Conservation (phyloP, 192 early-diverging fungal genomes). For the Coemansia sp. region DNA sequence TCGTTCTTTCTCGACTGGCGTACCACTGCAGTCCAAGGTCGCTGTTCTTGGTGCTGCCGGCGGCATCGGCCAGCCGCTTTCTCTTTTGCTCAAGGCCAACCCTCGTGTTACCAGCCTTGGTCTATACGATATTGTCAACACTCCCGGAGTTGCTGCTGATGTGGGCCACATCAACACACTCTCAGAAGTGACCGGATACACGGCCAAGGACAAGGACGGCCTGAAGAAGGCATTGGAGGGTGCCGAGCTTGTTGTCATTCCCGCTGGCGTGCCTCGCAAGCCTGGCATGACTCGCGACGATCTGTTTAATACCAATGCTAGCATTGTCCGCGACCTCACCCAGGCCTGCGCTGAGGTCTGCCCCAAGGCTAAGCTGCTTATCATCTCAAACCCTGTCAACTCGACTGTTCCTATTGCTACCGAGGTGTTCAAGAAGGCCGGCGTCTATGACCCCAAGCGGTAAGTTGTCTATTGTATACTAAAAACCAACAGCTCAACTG, state of each 20-base stretch:
- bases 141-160: conserved; percentile 95
- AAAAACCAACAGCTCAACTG: neutral
- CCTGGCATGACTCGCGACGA: conserved; percentile 99
- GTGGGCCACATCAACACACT: conserved; percentile 89
- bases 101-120: conserved; percentile 79
- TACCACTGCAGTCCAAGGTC: conserved; percentile 56
- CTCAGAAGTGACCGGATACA: conserved; percentile 76
- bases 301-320: conserved; percentile 96
- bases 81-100: conserved; percentile 91
- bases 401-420: conserved; percentile 93
- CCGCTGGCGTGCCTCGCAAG: conserved; percentile 97
- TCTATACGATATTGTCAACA: conserved; percentile 95
- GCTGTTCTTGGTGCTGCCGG: conserved; percentile 79
- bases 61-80: conserved; percentile 97
- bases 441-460: conserved; percentile 79
- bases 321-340: conserved; percentile 82
- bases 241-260: conserved; percentile 89
- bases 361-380: conserved; percentile 82
- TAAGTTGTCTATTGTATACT: conserved; percentile 11
- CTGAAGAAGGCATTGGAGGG: conserved; percentile 73
- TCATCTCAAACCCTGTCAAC: conserved; percentile 97
- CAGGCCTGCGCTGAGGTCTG: conserved; percentile 72
- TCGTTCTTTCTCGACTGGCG: conserved; percentile 55
- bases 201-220: conserved; percentile 64
- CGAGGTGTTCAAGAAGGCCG: conserved; percentile 84